Percentiles rank a stretch among this genome's conserved stretches.
phyloP scores from a whole-genome alignment of 2,329 filamentous ascomycete genomes.

The Sarocladium brachiariae region DNA sequence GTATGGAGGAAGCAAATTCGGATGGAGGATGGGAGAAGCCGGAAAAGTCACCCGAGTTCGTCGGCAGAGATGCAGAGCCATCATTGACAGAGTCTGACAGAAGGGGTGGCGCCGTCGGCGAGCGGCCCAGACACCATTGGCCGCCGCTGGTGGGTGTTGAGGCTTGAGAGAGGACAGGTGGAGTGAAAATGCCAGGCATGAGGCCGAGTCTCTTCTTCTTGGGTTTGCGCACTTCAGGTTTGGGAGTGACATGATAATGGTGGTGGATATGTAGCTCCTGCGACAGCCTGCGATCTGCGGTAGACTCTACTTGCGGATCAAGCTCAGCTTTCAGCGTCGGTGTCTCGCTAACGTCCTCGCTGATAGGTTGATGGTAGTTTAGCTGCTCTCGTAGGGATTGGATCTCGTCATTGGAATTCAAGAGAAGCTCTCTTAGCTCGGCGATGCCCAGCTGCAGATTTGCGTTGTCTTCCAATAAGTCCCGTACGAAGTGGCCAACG shows the following conservation, averaged over 20 bases:
- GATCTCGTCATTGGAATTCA: slow-evolving; percentile 90
- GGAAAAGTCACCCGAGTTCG: slow-evolving; percentile 47
- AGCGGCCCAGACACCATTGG: slow-evolving; percentile 30
- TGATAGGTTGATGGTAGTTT: slow-evolving; percentile 65
- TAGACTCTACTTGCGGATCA: slow-evolving; percentile 31
- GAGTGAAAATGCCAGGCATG: slow-evolving; percentile 55
- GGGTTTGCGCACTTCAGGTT: slow-evolving; percentile 53
- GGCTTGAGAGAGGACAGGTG: slow-evolving; percentile 32
- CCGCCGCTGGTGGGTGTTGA: slow-evolving; percentile 34
- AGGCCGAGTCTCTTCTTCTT: slow-evolving; percentile 68
- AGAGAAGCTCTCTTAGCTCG: slow-evolving; percentile 83
- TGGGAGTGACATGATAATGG: slow-evolving; percentile 72
- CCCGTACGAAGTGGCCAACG: slow-evolving; percentile 93
- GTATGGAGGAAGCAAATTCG: slow-evolving; percentile 66
- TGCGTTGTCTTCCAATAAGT: slow-evolving; percentile 91
- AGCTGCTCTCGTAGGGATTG: slow-evolving; percentile 79
- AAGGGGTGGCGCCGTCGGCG: slow-evolving; percentile 32
- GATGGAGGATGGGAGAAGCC: slow-evolving; percentile 43
- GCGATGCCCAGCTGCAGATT: slow-evolving; percentile 87
- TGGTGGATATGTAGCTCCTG: slow-evolving; percentile 90
- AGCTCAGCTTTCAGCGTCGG: slow-evolving; percentile 68
- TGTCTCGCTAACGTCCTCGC: slow-evolving; percentile 31
- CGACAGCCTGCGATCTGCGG: slow-evolving; percentile 30
- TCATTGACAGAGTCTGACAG: slow-evolving; percentile 21
- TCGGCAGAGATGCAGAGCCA: neutral